These are phyloP conservation scores for Geranium incanum DNA, from an alignment of 441 rosid genomes.

Conservation along the genomic window DNA sequence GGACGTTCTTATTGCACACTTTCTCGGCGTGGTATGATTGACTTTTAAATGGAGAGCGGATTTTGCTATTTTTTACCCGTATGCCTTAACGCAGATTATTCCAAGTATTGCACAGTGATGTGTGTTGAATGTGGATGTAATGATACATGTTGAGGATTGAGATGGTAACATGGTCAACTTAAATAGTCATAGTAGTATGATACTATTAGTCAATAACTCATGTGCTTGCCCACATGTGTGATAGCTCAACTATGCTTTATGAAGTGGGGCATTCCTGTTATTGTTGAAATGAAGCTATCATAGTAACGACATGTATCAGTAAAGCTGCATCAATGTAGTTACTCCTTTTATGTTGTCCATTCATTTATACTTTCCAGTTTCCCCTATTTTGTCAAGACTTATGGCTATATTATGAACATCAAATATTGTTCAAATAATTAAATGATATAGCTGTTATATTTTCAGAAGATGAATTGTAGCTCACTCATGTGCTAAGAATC, in stretches of 20 bases:
- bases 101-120: neutral
- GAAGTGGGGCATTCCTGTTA: neutral
- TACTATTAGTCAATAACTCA: neutral
- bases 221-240: neutral
- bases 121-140: neutral
- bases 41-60: neutral
- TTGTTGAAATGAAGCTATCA: neutral
- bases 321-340: neutral
- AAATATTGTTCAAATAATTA: too few species aligned
- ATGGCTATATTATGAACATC: neutral
- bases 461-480: neutral
- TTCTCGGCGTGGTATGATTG: conserved; percentile 88
- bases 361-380: neutral
- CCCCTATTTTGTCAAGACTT: neutral
- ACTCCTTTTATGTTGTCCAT: neutral
- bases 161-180: conserved; percentile 4
- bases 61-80: neutral
- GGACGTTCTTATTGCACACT: conserved; percentile 96
- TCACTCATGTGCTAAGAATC: neutral
- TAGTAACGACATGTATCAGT: neutral
- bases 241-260: neutral
- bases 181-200: neutral
- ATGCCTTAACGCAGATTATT: neutral
- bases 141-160: neutral
- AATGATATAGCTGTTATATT: neutral